Percentiles rank a stretch among this genome's conserved stretches.
Conservation (phyloP, 148 eudicot genomes). For the Chenopodium album region DNA sequence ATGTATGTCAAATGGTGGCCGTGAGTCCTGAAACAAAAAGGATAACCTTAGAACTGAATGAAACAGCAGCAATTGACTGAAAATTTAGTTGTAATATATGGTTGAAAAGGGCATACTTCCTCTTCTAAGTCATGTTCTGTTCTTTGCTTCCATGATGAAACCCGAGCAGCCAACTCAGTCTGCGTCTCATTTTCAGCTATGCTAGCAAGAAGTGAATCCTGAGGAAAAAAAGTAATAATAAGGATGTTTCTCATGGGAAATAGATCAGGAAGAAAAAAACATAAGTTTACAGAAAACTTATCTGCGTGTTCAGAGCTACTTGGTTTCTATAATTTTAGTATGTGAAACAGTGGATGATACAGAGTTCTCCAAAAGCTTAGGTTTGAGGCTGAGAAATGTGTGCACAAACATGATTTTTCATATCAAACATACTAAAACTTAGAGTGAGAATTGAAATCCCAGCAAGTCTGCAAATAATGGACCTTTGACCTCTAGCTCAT, state of each 20-base stretch:
- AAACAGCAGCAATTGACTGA: constrained; percentile 3
- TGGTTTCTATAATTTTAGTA: too few relatives aligned
- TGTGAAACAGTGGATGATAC: not conserved
- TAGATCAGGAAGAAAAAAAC: not conserved
- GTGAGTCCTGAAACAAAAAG: constrained; percentile 57
- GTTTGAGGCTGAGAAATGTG: not conserved
- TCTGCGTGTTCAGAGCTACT: not conserved
- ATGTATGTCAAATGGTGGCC: constrained; percentile 86
- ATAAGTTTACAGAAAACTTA: not conserved
- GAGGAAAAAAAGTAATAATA: not conserved
- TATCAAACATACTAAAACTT: not conserved
- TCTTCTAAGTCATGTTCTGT: constrained; percentile 80
- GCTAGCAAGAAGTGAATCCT: constrained; percentile 90
- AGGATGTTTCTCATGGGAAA: constrained; percentile 10
- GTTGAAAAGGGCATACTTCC: constrained; percentile 42
- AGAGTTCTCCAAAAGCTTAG: not conserved
- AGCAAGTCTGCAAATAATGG: not conserved
- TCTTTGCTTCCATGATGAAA: constrained; percentile 88
- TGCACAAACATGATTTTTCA: not conserved
- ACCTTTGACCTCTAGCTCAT: not conserved
- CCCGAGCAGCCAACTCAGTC: constrained; percentile 83
- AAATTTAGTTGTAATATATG: not conserved
- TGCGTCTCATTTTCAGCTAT: constrained; percentile 80
- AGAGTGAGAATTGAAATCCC: not conserved
- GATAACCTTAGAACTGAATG: not conserved